These are phyloP conservation scores for Rhynchospora pubera DNA, from an alignment of 176 grass and related monocot species.

Conservation along the genomic window DNA sequence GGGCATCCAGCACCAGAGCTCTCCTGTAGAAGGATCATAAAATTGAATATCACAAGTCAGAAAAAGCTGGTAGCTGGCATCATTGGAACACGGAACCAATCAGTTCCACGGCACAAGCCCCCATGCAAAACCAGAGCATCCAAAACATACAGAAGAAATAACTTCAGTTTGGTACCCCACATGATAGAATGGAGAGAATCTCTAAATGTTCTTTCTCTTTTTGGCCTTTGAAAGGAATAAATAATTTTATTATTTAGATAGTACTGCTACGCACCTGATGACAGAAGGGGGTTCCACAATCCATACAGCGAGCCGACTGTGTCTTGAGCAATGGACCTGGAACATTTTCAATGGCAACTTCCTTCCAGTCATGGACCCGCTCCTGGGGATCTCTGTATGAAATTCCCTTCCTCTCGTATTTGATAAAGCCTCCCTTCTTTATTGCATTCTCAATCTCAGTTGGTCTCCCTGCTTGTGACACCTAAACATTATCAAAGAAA, in stretches of 20 bases:
- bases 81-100: not conserved
- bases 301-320: slow-evolving; percentile 98
- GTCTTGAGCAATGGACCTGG: slow-evolving; percentile 79
- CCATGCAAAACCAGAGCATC: not conserved
- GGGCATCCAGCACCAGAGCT: slow-evolving; percentile 90
- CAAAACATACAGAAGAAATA: not conserved
- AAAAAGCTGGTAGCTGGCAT: not conserved
- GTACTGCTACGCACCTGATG: slow-evolving; percentile 57
- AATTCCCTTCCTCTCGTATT: slow-evolving; percentile 77
- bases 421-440: slow-evolving; percentile 78
- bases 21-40: slow-evolving; percentile 43
- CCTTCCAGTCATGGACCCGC: slow-evolving; percentile 73
- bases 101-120: not conserved
- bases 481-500: slow-evolving; percentile 34
- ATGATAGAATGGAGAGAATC: not conserved
- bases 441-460: slow-evolving; percentile 52
- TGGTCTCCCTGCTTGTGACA: slow-evolving; percentile 36
- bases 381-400: slow-evolving; percentile 71
- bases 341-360: slow-evolving; percentile 85
- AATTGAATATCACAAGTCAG: not conserved
- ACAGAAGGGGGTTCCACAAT: slow-evolving; percentile 98
- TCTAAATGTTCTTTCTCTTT: not conserved
- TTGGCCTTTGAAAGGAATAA: not conserved
- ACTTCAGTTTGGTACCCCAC: not conserved
- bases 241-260: not conserved